Conservation (phyloP, 352 stramenopile species). For the Globisporangium cystogenes region DNA sequence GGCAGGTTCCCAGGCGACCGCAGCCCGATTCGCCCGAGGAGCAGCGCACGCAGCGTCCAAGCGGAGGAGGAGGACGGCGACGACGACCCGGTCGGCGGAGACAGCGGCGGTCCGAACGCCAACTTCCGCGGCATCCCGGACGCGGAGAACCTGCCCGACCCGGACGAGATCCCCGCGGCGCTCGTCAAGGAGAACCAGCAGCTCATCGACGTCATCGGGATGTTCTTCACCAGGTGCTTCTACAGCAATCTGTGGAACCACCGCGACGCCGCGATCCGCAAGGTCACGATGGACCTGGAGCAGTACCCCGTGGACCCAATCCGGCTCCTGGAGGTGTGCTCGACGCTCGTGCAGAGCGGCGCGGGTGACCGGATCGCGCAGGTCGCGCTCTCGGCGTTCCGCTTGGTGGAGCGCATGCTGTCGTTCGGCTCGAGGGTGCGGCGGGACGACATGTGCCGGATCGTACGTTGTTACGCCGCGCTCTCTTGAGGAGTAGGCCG, state of each 20-base stretch:
- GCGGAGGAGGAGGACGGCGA: slow-evolving; percentile 25
- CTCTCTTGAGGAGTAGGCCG: too few relatives aligned
- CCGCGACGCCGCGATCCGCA: slow-evolving; percentile 75
- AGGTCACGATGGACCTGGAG: slow-evolving; percentile 73
- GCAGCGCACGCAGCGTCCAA: neutral
- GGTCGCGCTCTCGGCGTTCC: slow-evolving; percentile 69
- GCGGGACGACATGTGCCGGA: slow-evolving; percentile 57
- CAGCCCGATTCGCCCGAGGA: slow-evolving; percentile 15
- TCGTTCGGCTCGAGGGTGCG: slow-evolving; percentile 36
- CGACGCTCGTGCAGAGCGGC: slow-evolving; percentile 65
- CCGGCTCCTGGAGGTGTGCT: slow-evolving; percentile 51
- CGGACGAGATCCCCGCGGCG: slow-evolving; percentile 58
- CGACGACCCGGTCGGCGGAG: slow-evolving; percentile 9
- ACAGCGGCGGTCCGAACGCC: slow-evolving; percentile 20
- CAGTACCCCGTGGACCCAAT: slow-evolving; percentile 43
- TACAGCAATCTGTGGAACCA: slow-evolving; percentile 89
- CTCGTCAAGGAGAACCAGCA: slow-evolving; percentile 74
- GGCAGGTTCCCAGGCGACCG: slow-evolving; percentile 5
- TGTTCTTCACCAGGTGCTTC: slow-evolving; percentile 75
- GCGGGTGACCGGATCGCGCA: slow-evolving; percentile 69
- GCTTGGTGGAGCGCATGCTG: slow-evolving; percentile 56
- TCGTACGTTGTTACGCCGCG: slow-evolving; percentile 29
- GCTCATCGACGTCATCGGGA: slow-evolving; percentile 66
- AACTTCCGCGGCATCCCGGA: slow-evolving; percentile 67
- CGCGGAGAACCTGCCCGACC: slow-evolving; percentile 60